Base-by-base conservation (phyloP, 2,329 filamentous ascomycete species). In the Alternaria alternata region DNA sequence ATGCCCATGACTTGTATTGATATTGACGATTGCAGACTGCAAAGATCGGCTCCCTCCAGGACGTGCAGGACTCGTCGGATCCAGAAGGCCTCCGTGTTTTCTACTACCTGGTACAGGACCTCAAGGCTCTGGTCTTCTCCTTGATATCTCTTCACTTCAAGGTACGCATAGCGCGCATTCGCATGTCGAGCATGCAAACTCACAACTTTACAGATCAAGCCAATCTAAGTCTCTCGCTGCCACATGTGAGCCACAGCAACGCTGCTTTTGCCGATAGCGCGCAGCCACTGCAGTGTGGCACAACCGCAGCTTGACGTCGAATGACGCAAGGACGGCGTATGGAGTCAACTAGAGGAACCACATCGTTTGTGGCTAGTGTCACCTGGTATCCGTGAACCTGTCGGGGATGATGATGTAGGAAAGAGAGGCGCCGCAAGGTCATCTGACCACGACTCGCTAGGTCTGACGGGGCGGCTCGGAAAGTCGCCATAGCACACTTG, bases 61-160 rank as follows among this genome's bases (percentile, higher is more conserved):
- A 99, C 76, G 95, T 99, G 61, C 96, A 93, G 51, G 95, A 98
- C 76, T 97, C 94, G 3, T 91, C 92, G 52, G 95, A 99, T 75
- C 95, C 95, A 2, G 95, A 99, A 81, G 95, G 95, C 30, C 87
- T 99, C 12, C 89, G 95, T 51, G 95, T 99, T 3, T 99, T 99
- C 81, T 99, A 99, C 84, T 99, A 99, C 76, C 89, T 99, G 7
- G 94, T 98, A 5, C 95, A 99, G 77, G 95, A 99, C 76, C 83
- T 99, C 26, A 99, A 98, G 82, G 95, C 95, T 0, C 84, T 99
- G 38, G 93, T 99, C 3, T 99, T 99, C 80, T 97, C 94, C 54
- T 81, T 99, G 67, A 99, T 98, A 72, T 92, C 93, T 3, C 85
- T 99, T 65, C 95, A 99, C 82, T 99, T 99, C 85, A 99, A 99